Base-by-base conservation (phyloP, 2,329 filamentous ascomycete species). In the Diaporthe australafricana region DNA sequence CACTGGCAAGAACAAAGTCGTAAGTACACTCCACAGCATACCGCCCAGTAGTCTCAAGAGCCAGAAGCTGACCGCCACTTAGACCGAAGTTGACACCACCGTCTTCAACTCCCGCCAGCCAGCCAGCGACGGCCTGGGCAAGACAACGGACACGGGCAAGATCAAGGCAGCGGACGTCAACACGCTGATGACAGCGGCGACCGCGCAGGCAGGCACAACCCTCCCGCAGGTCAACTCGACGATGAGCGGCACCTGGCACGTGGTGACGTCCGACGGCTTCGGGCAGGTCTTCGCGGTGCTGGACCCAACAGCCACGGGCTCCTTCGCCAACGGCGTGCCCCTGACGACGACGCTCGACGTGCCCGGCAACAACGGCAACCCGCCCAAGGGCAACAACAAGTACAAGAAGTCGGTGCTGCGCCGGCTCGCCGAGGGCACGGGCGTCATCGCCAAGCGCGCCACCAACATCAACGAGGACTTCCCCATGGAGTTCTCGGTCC, bases 1-100 rank as follows among this genome's bases (percentile, higher is more conserved):
- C 9, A 72, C 82, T 0, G 84, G 84, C 25, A 75, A 75, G 30
- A 85, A 85, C 79, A 76, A 74, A 42, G 75, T 57, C 16, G 66
- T 68, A 48, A 57, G 66, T 48, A 25, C 6, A 38, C 14, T 1
- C n/a, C 9, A n/a, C 30, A 3, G 14, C 32, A n/a, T 8, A 17
- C 11, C 38, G 9, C 17, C 35, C 16, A 73, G 40, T 12, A 8
- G 6, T 16, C 14, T 5, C 3, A 30, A 25, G 1, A 9, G 7
- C 3, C 20, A 32, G 30, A 22, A n/a, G 16, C 45, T n/a, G 32
- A 48, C 62, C 57, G 8, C 2, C 27, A 3, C 9, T 27, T 25
- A 70, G 62, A 72, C 73, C 6, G 71, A 74, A 17, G 70, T 72
- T 17, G 72, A 74, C 70, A 74, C 72, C 42, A 74, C 72, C 25